Base-by-base conservation (phyloP, 768 basidiomycete genomes). In the Cyclocybe cylindracea region DNA sequence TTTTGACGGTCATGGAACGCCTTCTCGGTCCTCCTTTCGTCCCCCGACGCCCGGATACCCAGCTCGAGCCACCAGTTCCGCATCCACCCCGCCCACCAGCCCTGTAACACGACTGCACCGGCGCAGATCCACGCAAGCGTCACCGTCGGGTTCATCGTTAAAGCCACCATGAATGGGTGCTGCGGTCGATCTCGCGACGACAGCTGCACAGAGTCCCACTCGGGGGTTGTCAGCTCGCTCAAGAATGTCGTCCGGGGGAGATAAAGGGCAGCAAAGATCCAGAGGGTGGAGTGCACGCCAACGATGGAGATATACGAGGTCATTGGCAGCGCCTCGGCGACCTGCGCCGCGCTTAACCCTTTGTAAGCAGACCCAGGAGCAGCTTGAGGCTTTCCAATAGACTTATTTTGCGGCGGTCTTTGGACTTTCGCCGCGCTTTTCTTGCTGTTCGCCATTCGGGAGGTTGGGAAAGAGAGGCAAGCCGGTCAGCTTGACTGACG, bases 21-120 rank as follows among this genome's bases (percentile, higher is more conserved):
- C 53, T 69, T 77, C 39, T 79, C 73, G n/a, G 76, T 51, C 53
- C 65, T 71, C 49, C 69, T 71, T 54, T 80, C 74, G 10, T 72
- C 73, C 34, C 74, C 66, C 3, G 76, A 66, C 7, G 77, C 76
- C 32, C 74, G 65, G 35, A 74, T 51, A 0, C 65, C 56, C 39
- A 72, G 68, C 13, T 75, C 73, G 10, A 79, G 73, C 63, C 72
- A 78, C 87, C 85, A 89, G 18, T 70, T 61, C 51, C 83, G 72
- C 57, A 91, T 62, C 75, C 82, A 86, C 3, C 79, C 79, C 1
- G 79, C 85, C 88, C 90, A 94, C 85, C 86, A 90, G 8, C 71
- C 69, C 60, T 87, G 78, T 34, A 89, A 62, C 2, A 88, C 51
- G 4, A 66, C 58, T 1, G 78, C 75, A 1, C 89, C 91, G 0